These are phyloP conservation scores for Fusarium sarcochroum DNA, from an alignment of 2,329 filamentous ascomycete species.

Conservation along the genomic window DNA sequence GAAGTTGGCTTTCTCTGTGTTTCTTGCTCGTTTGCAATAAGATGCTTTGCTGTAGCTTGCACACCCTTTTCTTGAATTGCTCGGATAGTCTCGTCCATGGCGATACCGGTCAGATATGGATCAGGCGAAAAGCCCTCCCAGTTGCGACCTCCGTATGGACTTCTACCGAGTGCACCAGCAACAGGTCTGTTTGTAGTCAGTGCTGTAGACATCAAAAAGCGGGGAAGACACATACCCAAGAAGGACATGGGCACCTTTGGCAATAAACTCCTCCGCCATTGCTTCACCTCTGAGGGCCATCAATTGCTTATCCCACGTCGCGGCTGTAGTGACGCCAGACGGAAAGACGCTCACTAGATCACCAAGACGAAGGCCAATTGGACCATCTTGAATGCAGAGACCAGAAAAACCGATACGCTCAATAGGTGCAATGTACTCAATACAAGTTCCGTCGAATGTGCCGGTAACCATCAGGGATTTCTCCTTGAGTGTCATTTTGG, in stretches of 20 bases:
- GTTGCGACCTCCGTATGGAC: constrained; percentile 46
- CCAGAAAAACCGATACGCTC: constrained; percentile 55
- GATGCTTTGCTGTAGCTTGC: constrained; percentile 71
- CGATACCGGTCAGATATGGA: constrained; percentile 77
- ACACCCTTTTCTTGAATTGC: constrained; percentile 61
- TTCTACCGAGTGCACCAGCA: too few relatives aligned
- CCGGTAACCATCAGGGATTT: background rate
- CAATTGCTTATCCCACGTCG: constrained; percentile 78
- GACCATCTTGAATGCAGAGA: constrained; percentile 55
- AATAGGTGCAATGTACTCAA: constrained; percentile 50
- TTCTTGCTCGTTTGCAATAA: constrained; percentile 82
- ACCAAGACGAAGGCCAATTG: background rate
- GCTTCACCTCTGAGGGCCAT: constrained; percentile 76
- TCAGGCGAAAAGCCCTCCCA: constrained; percentile 78
- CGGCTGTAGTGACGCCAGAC: constrained; percentile 71
- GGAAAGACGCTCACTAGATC: constrained; percentile 58
- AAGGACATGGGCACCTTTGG: constrained; percentile 83
- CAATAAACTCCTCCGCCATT: constrained; percentile 82
- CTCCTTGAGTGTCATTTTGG: background rate
- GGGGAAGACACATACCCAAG: constrained; percentile 60
- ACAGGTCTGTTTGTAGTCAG: too few relatives aligned
- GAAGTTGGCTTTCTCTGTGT: constrained; percentile 71
- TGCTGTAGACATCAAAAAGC: too few relatives aligned
- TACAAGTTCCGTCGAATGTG: constrained; percentile 11
- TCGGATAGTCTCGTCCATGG: constrained; percentile 69